Evolutionary conservation across 495 filamentous ascomycete genomes (phyloP), one percentile per base, ranked within the genome.

Genomic region (Chaetomium fimeti): DNA sequence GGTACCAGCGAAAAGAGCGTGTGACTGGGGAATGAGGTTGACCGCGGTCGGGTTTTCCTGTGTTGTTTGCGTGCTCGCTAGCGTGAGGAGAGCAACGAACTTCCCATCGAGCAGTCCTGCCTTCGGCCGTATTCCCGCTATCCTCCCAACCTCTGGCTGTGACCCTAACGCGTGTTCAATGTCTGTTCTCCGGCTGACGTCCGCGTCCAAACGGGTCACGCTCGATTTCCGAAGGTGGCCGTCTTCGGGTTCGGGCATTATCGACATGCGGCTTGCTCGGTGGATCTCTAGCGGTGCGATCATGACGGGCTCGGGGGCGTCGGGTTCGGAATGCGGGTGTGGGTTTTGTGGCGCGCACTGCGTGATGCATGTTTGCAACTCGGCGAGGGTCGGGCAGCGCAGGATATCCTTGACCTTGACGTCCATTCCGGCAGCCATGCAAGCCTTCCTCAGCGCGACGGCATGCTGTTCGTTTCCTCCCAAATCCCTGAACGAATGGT

Each of bases 81-180:
- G 67, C 18, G 78, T 79, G 36, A 79, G 64, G 13, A 82, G 68
- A 22, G 76, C 78, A 25, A 81, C 74, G 25, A 79, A 68, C 60
- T 75, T 76, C 8, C 75, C 78, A 58, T 82, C 79, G 24, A 82
- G 76, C 20, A 77, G 68, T 15, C 79, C 79, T 9, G 79, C 79
- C 64, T 78, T 81, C 25, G 79, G 79, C 40, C 74, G 75, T 11
- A 80, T 69, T 6, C 78, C 71, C 38, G 75, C 72, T 38, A 79
- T 74, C 59, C 72, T 71, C 24, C 70, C 72, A 18, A 81, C 67
- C 24, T 71, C 66, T 11, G 64, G 69, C 15, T 69, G 68, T 20
- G 28, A 38, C 22, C 68, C 65, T 1, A 77, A 60, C 5, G 70
- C 67, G 52, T 66, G 57, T 63, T 77, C 75, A 15, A 73, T 67